phyloP scores from a whole-genome alignment of 2,329 filamentous ascomycete species.

The Ceratocystiopsis sp. region DNA sequence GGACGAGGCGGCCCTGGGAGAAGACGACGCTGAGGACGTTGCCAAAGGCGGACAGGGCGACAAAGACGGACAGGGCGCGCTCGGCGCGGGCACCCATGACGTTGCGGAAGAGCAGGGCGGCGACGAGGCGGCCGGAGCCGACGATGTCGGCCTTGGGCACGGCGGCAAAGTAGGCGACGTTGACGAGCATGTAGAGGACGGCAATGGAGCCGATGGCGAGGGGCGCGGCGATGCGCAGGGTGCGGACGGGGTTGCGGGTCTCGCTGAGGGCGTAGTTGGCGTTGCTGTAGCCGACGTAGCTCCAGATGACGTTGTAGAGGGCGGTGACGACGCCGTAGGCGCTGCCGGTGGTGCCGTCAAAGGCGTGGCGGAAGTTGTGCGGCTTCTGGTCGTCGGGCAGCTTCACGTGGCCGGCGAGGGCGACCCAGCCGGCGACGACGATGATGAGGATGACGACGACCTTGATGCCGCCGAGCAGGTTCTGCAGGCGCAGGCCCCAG shows the following conservation, averaged over 20 bases:
- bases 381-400: conserved; percentile 21
- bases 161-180: conserved; percentile 49
- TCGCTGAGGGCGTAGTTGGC: conserved; percentile 51
- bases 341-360: conserved; percentile 47
- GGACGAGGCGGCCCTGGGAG: conserved; percentile 47
- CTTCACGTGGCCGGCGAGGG: conserved; percentile 42
- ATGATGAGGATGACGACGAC: conserved; percentile 49
- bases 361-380: conserved; percentile 45
- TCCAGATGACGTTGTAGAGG: conserved; percentile 56
- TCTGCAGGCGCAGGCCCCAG: conserved; percentile 51
- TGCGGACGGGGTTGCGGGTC: conserved; percentile 46
- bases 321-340: conserved; percentile 53
- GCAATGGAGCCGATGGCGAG: conserved; percentile 40
- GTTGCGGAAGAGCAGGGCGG: conserved; percentile 37
- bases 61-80: conserved; percentile 44
- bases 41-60: conserved; percentile 49
- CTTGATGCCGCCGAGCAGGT: conserved; percentile 48
- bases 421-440: conserved; percentile 43
- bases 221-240: conserved; percentile 47
- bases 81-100: conserved; percentile 37
- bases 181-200: conserved; percentile 47
- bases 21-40: conserved; percentile 54
- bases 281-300: conserved; percentile 51
- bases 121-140: conserved; percentile 31
- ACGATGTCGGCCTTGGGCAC: conserved; percentile 37